A percentile compares a stretch with the other conserved stretches of the same genome.
phyloP scores from a whole-genome alignment of 2,329 filamentous ascomycete species.

The Arthrobotrys megalospora region DNA sequence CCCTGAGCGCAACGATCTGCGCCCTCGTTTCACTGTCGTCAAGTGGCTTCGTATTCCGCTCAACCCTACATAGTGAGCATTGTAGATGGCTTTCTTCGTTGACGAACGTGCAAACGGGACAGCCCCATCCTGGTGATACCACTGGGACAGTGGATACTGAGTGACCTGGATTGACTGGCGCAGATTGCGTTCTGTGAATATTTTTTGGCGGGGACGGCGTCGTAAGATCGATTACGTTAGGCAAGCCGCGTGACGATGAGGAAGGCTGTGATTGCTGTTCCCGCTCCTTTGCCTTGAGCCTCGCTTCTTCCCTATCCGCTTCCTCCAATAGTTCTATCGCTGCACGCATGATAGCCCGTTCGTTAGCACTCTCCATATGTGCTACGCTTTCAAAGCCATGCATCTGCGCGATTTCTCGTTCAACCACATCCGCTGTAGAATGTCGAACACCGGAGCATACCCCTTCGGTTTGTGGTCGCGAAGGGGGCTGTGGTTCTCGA shows the following conservation, averaged over 20 bases:
- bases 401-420: slow-evolving; percentile 75
- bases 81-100: slow-evolving; percentile 59
- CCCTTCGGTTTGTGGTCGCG: slow-evolving; percentile 82
- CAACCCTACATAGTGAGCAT: slow-evolving; percentile 42
- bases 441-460: slow-evolving; percentile 83
- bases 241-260: slow-evolving; percentile 1
- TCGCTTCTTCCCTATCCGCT: slow-evolving; percentile 74
- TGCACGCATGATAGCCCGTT: slow-evolving; percentile 86
- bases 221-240: slow-evolving; percentile 12
- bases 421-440: slow-evolving; percentile 75
- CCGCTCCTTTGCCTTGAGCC: slow-evolving; percentile 60
- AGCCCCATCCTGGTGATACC: slow-evolving; percentile 42
- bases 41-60: slow-evolving; percentile 28
- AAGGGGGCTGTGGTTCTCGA: slow-evolving; percentile 68
- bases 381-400: slow-evolving; percentile 86
- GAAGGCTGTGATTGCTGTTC: slow-evolving; percentile 26
- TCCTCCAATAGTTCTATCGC: slow-evolving; percentile 89
- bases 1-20: slow-evolving; percentile 40
- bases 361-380: slow-evolving; percentile 90
- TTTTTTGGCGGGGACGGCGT: background rate
- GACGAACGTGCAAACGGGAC: slow-evolving; percentile 41
- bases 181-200: slow-evolving; percentile 47
- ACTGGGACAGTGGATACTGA: slow-evolving; percentile 23
- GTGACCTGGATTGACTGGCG: slow-evolving; percentile 34
- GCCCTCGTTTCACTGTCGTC: slow-evolving; percentile 49